Evolutionary conservation across 2,329 filamentous ascomycete genomes (phyloP), one percentile per base, ranked within the genome.

Genomic region (Remersonia thermophila): DNA sequence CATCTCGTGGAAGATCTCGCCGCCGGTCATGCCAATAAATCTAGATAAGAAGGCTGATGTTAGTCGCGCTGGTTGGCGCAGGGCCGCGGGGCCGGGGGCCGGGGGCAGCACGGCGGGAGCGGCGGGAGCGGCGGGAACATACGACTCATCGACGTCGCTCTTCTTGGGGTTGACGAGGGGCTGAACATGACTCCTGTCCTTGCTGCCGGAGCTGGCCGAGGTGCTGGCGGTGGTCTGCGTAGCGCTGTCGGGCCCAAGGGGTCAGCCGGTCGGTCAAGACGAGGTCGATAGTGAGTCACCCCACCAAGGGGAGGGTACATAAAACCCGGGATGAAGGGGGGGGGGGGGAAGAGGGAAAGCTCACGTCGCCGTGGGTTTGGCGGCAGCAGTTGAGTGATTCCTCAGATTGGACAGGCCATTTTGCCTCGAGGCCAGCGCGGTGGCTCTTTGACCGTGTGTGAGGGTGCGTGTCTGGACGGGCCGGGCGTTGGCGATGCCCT

Each of bases 1-100:
- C 89, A 96, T 96, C 65, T 96, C 89, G 61, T 96, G 87, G 62
- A 96, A 94, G 51, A 96, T 95, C 61, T 95, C 80, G 55, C 91
- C 91, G 55, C 91, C 89, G 33, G 77, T 93, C 71, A 87, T 89
- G 45, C 89, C 89, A 54, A 96, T 85, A 60, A 96, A 93, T 42
- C 80, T 84, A 47, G 37, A 13, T n/a, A 4, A 5, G 14, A 5
- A 11, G 8, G 7, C 7, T 17, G 26, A n/a, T 37, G 37, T 47
- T 28, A 39, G 35, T 45, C 16, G 40, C 20, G 9, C 5, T 23
- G 20, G 20, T 6, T 23, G 20, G 20, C 20, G 20, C 20, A 9
- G 20, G 20, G 9, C 20, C 5, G 27, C 15, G 12, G n/a, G 26
- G 12, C 18, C 27, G 27, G 25, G 29, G 9, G 29, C 27, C 12